Evolutionary conservation across 2,329 filamentous ascomycete species (phyloP).

Genomic region (Penicillium frequentans): DNA sequence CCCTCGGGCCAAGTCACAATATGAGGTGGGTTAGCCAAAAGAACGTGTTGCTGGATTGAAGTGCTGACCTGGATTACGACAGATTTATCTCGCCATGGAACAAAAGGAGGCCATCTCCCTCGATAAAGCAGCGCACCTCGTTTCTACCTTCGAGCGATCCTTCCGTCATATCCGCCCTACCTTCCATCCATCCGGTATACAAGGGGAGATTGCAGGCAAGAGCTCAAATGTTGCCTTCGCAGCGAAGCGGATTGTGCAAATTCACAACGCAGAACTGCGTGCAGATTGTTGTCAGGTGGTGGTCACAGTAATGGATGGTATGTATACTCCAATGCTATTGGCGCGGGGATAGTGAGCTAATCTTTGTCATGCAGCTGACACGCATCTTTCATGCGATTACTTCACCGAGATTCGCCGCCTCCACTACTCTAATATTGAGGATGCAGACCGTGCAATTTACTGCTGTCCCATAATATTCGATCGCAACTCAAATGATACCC

Average conservation of each 20-base stretch:
- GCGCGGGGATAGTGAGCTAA: background rate
- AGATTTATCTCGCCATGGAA: slow-evolving; percentile 75
- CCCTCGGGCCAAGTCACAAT: slow-evolving; percentile 61
- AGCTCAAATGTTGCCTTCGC: slow-evolving; percentile 74
- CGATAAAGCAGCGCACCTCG: slow-evolving; percentile 61
- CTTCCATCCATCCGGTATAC: slow-evolving; percentile 64
- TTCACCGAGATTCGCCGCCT: slow-evolving; percentile 65
- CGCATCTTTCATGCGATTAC: slow-evolving; percentile 68
- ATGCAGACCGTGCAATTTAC: slow-evolving; percentile 59
- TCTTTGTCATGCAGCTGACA: slow-evolving; percentile 36
- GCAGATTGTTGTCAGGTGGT: slow-evolving; percentile 58
- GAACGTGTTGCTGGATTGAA: background rate
- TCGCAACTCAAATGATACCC: slow-evolving; percentile 68
- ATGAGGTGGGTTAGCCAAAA: slow-evolving; percentile 60
- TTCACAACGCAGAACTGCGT: slow-evolving; percentile 21
- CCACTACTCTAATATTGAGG: slow-evolving; percentile 53
- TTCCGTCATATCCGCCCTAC: slow-evolving; percentile 69
- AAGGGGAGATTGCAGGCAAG: slow-evolving; percentile 70
- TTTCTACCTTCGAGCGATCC: slow-evolving; percentile 63
- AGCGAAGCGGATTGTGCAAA: slow-evolving; percentile 41
- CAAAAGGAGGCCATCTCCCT: slow-evolving; percentile 63
- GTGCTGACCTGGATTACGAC: slow-evolving; percentile 1
- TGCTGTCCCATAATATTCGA: slow-evolving; percentile 72
- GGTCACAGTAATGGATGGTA: slow-evolving; percentile 72
- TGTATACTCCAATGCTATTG: slow-evolving; percentile 22